Conservation (phyloP, 2,329 filamentous ascomycete species). For the Beauveria varroae region DNA sequence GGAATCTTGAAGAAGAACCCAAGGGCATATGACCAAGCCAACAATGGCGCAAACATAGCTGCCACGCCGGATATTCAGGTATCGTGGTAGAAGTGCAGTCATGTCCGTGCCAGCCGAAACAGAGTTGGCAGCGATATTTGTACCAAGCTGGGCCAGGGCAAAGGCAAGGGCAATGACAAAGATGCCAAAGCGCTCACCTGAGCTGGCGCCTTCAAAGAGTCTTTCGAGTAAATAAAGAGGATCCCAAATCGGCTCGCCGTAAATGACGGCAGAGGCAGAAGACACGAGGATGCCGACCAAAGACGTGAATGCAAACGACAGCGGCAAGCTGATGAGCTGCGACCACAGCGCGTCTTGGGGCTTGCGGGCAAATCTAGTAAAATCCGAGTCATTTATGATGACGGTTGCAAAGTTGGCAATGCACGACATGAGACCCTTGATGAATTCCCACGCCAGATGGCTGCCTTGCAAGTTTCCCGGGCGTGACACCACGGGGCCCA, state of each 20-base stretch:
- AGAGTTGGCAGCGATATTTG: conserved; percentile 81
- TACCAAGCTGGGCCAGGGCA: conserved; percentile 75
- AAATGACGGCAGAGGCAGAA: conserved; percentile 63
- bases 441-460: conserved; percentile 69
- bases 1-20: conserved; percentile 63
- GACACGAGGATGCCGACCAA: conserved; percentile 78
- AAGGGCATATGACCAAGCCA: conserved; percentile 80
- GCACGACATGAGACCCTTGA: conserved; percentile 79
- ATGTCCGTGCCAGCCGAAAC: conserved; percentile 79
- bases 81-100: conserved; percentile 74
- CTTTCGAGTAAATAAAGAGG: conserved; percentile 59
- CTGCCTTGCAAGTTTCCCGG: conserved; percentile 55
- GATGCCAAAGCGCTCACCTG: conserved; percentile 63
- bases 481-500: conserved; percentile 75
- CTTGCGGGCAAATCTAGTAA: conserved; percentile 71
- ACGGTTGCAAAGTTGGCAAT: conserved; percentile 88
- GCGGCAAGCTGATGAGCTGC: conserved; percentile 67
- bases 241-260: conserved; percentile 63
- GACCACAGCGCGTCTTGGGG: conserved; percentile 76
- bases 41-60: conserved; percentile 77
- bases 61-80: conserved; percentile 76
- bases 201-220: conserved; percentile 64
- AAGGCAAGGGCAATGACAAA: conserved; percentile 67
- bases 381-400: conserved; percentile 78
- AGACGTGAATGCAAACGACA: conserved; percentile 68